A percentile compares a stretch with the other conserved stretches of the same genome.
These are phyloP conservation scores for Chrysochromulina parva DNA, from an alignment of 78 protist species.

Conservation along the genomic window DNA sequence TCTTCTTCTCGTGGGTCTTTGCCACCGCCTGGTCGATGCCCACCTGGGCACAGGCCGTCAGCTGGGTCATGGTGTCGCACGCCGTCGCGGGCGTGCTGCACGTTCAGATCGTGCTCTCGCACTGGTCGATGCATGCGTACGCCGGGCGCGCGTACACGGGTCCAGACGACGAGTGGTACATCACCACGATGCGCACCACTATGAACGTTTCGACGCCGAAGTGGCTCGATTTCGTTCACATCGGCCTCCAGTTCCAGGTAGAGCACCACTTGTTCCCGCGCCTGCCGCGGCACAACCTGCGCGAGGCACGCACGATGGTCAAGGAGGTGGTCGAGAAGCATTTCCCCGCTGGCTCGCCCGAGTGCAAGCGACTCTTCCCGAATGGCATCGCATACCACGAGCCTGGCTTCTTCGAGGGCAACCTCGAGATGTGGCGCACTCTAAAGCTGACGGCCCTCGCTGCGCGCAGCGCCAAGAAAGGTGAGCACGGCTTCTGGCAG, in stretches of 20 bases:
- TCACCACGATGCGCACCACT: slow-evolving; percentile 23
- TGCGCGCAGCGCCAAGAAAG: neutral
- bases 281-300: slow-evolving; percentile 61
- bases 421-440: neutral
- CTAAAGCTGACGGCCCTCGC: neutral
- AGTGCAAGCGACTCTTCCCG: too few relatives aligned
- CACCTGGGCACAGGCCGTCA: neutral
- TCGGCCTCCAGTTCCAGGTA: slow-evolving; percentile 62
- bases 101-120: slow-evolving; percentile 41
- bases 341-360: too few relatives aligned
- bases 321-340: slow-evolving; percentile 22
- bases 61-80: slow-evolving; percentile 9
- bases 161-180: neutral
- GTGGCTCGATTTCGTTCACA: slow-evolving; percentile 47
- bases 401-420: slow-evolving; percentile 4
- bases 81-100: slow-evolving; percentile 26
- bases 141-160: neutral
- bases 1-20: neutral
- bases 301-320: slow-evolving; percentile 12
- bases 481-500: neutral
- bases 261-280: slow-evolving; percentile 68
- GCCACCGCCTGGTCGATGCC: neutral
- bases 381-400: neutral
- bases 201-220: slow-evolving; percentile 39
- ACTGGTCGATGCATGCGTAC: slow-evolving; percentile 54